phyloP scores from a whole-genome alignment of 257 asterid genomes.

The Fraxinus pennsylvanica region DNA sequence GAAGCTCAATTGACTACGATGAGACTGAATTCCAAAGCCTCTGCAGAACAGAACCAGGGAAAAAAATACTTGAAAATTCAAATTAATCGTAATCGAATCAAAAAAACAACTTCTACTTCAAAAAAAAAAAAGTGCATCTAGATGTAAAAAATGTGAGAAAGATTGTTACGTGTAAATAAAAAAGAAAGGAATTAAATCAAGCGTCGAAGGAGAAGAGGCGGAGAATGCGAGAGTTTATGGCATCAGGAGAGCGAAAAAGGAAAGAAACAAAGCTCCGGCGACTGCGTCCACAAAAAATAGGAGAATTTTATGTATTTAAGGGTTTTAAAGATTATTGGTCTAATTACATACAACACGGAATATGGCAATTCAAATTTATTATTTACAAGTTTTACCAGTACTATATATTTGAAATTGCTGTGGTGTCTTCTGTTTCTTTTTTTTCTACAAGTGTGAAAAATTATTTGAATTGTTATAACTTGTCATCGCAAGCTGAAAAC shows the following conservation, averaged over 20 bases:
- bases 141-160: background rate
- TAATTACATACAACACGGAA: background rate
- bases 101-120: background rate
- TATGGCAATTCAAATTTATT: background rate
- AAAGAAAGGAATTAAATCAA: background rate
- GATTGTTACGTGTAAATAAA: background rate
- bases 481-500: no score
- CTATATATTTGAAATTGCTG: no score
- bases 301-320: background rate
- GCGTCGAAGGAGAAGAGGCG: background rate
- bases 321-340: background rate
- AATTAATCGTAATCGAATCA: background rate
- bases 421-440: no score
- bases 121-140: background rate
- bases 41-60: background rate
- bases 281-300: conserved; percentile 58
- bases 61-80: conserved; percentile 3
- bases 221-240: conserved; percentile 16
- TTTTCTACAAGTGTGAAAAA: no score
- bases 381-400: background rate
- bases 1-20: conserved; percentile 13
- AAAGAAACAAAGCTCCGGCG: conserved; percentile 43
- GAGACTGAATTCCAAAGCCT: conserved; percentile 24
- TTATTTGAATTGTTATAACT: no score
- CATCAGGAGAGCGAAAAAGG: conserved; percentile 30